Evolutionary conservation across 1,284 basidiomycete genomes (phyloP).

Genomic region (Malassezia obtusa): DNA sequence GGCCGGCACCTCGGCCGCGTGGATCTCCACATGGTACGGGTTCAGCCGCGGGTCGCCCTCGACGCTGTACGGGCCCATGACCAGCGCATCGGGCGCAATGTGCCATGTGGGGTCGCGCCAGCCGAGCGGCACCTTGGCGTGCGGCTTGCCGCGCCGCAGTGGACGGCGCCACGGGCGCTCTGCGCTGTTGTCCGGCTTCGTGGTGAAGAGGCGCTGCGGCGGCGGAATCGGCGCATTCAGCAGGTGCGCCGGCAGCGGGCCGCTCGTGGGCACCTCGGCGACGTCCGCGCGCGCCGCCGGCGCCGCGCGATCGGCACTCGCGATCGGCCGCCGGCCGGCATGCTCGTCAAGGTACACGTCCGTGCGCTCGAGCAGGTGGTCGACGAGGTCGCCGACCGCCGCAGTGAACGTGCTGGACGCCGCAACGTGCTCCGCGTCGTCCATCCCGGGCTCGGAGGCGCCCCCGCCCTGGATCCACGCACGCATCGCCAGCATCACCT

Average conservation of each 20-base stretch:
- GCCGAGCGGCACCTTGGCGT: constrained; percentile 34
- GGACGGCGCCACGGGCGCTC: constrained; percentile 24
- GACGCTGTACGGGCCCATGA: constrained; percentile 37
- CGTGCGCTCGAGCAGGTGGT: constrained; percentile 71
- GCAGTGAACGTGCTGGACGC: constrained; percentile 54
- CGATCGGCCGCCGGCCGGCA: constrained; percentile 49
- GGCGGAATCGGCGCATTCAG: constrained; percentile 37
- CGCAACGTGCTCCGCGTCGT: not conserved
- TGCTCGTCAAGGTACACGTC: constrained; percentile 72
- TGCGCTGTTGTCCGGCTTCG: constrained; percentile 35
- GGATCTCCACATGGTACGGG: constrained; percentile 42
- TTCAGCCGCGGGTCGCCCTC: constrained; percentile 42
- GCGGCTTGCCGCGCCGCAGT: constrained; percentile 38
- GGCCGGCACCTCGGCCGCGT: constrained; percentile 29
- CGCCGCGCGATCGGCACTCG: not conserved
- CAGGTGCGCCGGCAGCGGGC: constrained; percentile 30
- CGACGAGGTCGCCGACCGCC: constrained; percentile 70
- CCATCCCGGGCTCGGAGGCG: constrained; percentile 40
- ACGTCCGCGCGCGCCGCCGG: constrained; percentile 14
- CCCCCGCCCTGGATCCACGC: constrained; percentile 15
- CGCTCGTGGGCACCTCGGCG: constrained; percentile 22
- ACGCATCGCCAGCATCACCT: constrained; percentile 22
- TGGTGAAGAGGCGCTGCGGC: constrained; percentile 38
- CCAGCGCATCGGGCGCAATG: not conserved
- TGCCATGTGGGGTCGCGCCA: constrained; percentile 16